Percentiles rank a stretch among this genome's conserved stretches.
Evolutionary conservation across 768 basidiomycete genomes (phyloP).

Genomic region (Coprinopsis sp.): DNA sequence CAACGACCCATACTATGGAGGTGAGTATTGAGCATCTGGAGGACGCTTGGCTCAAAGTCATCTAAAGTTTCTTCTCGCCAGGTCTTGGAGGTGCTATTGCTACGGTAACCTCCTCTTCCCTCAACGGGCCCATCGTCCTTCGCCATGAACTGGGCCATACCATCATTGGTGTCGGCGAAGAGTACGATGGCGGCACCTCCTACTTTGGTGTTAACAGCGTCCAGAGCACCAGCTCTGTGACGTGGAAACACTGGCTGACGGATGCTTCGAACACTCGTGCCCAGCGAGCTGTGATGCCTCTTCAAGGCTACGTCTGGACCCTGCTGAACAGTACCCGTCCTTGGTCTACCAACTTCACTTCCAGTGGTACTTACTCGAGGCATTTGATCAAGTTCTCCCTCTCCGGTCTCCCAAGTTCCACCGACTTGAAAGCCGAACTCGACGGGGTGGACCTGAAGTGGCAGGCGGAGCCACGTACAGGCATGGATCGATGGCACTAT

Average conservation of each 20-base stretch:
- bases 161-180: slow-evolving; percentile 74
- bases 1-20: slow-evolving; percentile 77
- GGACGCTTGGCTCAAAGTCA: too few species aligned
- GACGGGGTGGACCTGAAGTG: slow-evolving; percentile 61
- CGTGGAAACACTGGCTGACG: slow-evolving; percentile 72
- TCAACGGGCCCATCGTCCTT: slow-evolving; percentile 71
- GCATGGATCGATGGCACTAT: slow-evolving; percentile 74
- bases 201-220: slow-evolving; percentile 71
- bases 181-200: slow-evolving; percentile 73
- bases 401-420: slow-evolving; percentile 55
- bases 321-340: slow-evolving; percentile 56
- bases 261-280: slow-evolving; percentile 35
- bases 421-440: slow-evolving; percentile 54
- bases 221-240: slow-evolving; percentile 32
- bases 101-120: slow-evolving; percentile 69
- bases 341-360: slow-evolving; percentile 56
- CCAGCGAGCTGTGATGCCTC: slow-evolving; percentile 69
- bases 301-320: slow-evolving; percentile 75
- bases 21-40: slow-evolving; percentile 34
- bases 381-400: slow-evolving; percentile 68
- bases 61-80: too few species aligned
- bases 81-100: too few species aligned
- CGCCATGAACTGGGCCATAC: slow-evolving; percentile 81
- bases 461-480: slow-evolving; percentile 52
- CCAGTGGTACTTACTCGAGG: slow-evolving; percentile 58